phyloP scores from a whole-genome alignment of 2,329 filamentous ascomycete genomes.

The Aspergillaceae sp. region DNA sequence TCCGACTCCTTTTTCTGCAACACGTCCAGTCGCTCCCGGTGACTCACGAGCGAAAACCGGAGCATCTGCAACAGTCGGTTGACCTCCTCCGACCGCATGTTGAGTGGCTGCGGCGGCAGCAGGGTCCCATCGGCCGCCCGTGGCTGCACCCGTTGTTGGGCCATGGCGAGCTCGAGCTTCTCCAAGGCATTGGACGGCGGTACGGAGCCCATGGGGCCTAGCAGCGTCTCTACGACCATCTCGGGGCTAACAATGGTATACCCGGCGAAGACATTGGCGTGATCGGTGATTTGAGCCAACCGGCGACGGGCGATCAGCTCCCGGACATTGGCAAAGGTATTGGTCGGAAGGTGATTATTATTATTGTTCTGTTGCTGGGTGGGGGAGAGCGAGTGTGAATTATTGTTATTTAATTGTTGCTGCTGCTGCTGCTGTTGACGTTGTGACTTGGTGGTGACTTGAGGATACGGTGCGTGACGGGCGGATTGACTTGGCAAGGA shows the following conservation, averaged over 20 bases:
- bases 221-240: constrained; percentile 35
- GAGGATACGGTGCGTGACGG: constrained; percentile 31
- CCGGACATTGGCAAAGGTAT: constrained; percentile 34
- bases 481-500: constrained; percentile 29
- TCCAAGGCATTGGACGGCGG: constrained; percentile 34
- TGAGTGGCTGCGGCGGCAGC: constrained; percentile 31
- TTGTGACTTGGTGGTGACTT: constrained; percentile 29
- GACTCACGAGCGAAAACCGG: constrained; percentile 35
- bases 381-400: constrained; percentile 5
- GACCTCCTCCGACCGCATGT: constrained; percentile 38
- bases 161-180: constrained; percentile 37
- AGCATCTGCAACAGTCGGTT: constrained; percentile 36
- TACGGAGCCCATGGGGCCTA: constrained; percentile 34
- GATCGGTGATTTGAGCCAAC: constrained; percentile 37
- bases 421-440: constrained; percentile 11
- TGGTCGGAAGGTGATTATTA: constrained; percentile 24
- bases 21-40: constrained; percentile 31
- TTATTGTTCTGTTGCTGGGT: constrained; percentile 3
- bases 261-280: constrained; percentile 37
- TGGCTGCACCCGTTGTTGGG: constrained; percentile 35
- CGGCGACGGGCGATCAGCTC: constrained; percentile 35
- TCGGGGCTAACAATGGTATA: constrained; percentile 37
- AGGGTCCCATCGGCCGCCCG: constrained; percentile 31
- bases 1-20: constrained; percentile 30
- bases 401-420: constrained; percentile 1